Evolutionary conservation across 345 rosid species (phyloP).

Genomic region (Mallotus nudiflorus): DNA sequence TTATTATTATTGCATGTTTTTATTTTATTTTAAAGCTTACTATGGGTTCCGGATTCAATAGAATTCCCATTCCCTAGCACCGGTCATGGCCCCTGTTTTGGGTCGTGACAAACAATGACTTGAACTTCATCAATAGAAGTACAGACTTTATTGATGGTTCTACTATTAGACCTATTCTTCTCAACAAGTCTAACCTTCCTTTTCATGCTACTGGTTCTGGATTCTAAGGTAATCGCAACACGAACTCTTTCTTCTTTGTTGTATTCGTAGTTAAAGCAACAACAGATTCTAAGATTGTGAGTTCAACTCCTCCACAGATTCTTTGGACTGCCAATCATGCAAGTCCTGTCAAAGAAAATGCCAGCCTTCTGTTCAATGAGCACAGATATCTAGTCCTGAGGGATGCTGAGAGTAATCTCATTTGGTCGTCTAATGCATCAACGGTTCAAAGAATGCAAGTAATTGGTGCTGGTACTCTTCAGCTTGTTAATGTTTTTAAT

Average conservation of each 20-base stretch:
- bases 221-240: not conserved
- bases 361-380: slow-evolving; percentile 2
- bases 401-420: slow-evolving; percentile 9
- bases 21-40: too few relatives aligned
- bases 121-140: not conserved
- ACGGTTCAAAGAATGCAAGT: slow-evolving; percentile 3
- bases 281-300: slow-evolving; percentile 2
- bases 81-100: too few relatives aligned
- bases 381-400: slow-evolving; percentile 15
- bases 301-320: not conserved
- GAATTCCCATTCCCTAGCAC: too few relatives aligned
- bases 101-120: too few relatives aligned
- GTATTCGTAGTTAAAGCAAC: slow-evolving; percentile 8
- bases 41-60: too few relatives aligned
- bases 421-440: slow-evolving; percentile 13
- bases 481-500: not conserved
- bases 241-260: slow-evolving; percentile 1
- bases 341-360: slow-evolving; percentile 21
- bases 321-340: slow-evolving; percentile 10
- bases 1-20: too few relatives aligned
- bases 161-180: not conserved
- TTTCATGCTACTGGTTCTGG: slow-evolving; percentile 11
- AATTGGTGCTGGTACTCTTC: slow-evolving; percentile 10
- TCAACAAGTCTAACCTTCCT: not conserved
- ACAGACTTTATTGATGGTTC: slow-evolving; percentile 8